Evolutionary conservation across 371 early-diverging fungal genomes (phyloP), one percentile per base, ranked within the genome.

Genomic region (Rhizopus delemar): DNA sequence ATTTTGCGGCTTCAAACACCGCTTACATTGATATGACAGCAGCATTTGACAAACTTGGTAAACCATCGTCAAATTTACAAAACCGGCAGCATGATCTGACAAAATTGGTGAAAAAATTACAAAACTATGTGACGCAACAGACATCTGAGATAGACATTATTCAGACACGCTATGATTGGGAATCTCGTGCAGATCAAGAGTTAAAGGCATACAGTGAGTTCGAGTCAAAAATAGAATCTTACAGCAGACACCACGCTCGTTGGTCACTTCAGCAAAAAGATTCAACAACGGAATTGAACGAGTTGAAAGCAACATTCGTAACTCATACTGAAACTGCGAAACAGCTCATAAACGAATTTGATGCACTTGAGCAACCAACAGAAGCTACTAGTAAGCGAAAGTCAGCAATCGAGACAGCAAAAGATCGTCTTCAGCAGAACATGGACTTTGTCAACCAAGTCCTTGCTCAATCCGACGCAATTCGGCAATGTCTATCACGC

Each of bases 161-260:
- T 32, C 58, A 41, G 8, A 8, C 45, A 15, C 61, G 66, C 13
- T 34, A 57, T 36, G 22, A 50, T 28, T 73, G 73, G 69, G 64
- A 69, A 29, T 49, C 36, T 2, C 22, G 39, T 6, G 70, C 60
- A 8, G 64, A 63, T 8, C 16, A 31, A 8, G 55, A 49, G 35
- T 22, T 66, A 5, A 46, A 46, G 8, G 32, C 35, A 5, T 66
- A 66, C 49, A 36, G 16, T 6, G 51, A 60, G 12, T 51, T 56
- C 12, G 68, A 67, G 11, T n/a, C 46, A 28, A 41, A 46, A 2
- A 53, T 62, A 4, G 70, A 73, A 52, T 36, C 32, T 0, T 61
- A 65, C 46, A 70, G 70, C 35, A 46, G 51, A 34, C 8, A 46
- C 3, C 12, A 22, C 9, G 70, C 70, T 16, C 56, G 74, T n/a